Evolutionary conservation across 2,329 filamentous ascomycete genomes (phyloP).

Genomic region (Tolypocladium ovalisporum): DNA sequence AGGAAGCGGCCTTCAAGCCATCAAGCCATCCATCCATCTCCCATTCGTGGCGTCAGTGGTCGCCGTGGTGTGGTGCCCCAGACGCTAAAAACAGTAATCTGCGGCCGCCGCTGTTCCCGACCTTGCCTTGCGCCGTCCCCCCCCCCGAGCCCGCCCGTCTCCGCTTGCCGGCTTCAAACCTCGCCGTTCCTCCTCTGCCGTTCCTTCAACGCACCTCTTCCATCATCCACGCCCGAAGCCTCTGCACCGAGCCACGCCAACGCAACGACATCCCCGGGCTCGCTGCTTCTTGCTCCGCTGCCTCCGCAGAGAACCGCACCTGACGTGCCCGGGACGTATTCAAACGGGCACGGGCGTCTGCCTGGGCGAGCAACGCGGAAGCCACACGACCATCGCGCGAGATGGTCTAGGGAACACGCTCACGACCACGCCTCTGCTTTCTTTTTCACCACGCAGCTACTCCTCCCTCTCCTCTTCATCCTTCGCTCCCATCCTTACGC

Average conservation of each 20-base stretch:
- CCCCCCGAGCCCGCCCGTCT: neutral
- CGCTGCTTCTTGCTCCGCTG: neutral
- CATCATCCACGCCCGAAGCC: neutral
- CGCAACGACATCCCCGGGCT: neutral
- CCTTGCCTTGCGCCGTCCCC: neutral
- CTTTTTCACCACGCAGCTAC: neutral
- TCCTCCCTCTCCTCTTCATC: neutral
- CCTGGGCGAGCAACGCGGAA: neutral
- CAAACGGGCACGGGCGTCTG: neutral
- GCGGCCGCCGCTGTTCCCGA: neutral
- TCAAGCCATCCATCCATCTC: neutral
- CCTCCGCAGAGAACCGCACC: neutral
- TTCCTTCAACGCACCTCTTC: neutral
- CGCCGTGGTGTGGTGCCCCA: neutral
- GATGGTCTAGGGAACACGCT: neutral
- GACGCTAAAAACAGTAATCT: neutral
- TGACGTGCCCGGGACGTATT: neutral
- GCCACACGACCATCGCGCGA: neutral
- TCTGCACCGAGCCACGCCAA: neutral
- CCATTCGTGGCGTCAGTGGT: neutral
- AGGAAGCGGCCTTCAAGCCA: neutral
- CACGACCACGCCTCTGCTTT: neutral
- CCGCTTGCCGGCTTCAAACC: neutral
- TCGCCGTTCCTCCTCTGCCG: neutral
- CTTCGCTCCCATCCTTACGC: neutral